These are phyloP conservation scores for Cyclotella distinguenda DNA, from an alignment of 108 stramenopile genomes.

Conservation along the genomic window DNA sequence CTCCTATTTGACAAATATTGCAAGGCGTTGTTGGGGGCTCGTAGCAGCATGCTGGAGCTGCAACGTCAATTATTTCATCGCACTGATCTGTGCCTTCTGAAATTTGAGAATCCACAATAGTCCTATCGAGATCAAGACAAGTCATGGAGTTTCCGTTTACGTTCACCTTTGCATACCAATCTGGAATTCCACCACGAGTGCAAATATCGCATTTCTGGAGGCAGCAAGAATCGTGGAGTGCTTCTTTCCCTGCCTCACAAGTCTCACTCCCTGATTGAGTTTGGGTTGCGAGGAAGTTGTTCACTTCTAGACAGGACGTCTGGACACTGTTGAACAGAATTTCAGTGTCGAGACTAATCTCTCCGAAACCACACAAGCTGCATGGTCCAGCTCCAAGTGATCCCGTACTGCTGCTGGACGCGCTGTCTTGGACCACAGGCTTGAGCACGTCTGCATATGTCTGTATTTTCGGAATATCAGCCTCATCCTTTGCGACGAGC, in stretches of 20 bases:
- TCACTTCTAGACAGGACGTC: constrained; percentile 36
- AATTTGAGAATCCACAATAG: constrained; percentile 33
- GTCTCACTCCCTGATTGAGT: constrained; percentile 40
- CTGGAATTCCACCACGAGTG: constrained; percentile 44
- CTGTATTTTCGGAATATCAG: not conserved
- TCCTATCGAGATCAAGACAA: constrained; percentile 42
- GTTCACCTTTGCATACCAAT: constrained; percentile 49
- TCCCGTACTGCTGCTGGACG: not conserved
- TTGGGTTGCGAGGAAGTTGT: constrained; percentile 46
- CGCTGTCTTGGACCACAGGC: not conserved
- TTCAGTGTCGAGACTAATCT: constrained; percentile 27
- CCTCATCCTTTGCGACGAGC: not conserved
- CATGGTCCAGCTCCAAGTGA: constrained; percentile 38
- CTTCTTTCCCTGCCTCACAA: constrained; percentile 31
- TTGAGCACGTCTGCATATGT: not conserved
- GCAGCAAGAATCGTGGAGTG: constrained; percentile 41
- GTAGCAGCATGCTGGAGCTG: constrained; percentile 48
- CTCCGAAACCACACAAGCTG: constrained; percentile 32
- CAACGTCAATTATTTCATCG: constrained; percentile 34
- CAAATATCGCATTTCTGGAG: constrained; percentile 45
- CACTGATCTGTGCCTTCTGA: constrained; percentile 35
- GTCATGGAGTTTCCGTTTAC: constrained; percentile 51
- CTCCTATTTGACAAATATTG: constrained; percentile 37
- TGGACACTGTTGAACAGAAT: constrained; percentile 48
- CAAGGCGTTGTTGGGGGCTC: constrained; percentile 42